Percentiles rank a stretch among this genome's conserved stretches.
Evolutionary conservation across 192 early-diverging fungal genomes (phyloP).

Genomic region (Phycomyces nitens): DNA sequence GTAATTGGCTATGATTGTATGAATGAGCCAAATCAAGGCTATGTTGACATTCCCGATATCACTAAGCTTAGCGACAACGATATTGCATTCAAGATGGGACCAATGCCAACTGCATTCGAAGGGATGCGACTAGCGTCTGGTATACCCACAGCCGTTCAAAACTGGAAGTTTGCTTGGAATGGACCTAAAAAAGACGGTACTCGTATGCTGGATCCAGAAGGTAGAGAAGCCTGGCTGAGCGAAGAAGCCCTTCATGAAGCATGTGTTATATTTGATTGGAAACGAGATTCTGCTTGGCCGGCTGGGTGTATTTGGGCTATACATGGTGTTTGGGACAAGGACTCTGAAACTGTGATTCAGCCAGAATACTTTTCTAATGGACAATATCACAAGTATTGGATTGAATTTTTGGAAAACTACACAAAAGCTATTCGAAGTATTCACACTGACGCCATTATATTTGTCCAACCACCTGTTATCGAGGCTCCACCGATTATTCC

Average conservation of each 20-base stretch:
- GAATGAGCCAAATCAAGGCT: slow-evolving; percentile 56
- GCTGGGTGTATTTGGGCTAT: slow-evolving; percentile 52
- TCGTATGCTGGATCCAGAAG: slow-evolving; percentile 42
- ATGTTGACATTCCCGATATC: slow-evolving; percentile 41
- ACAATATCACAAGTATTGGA: slow-evolving; percentile 37
- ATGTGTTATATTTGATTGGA: slow-evolving; percentile 40
- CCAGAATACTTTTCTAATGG: slow-evolving; percentile 48
- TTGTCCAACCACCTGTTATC: slow-evolving; percentile 55
- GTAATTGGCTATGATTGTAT: slow-evolving; percentile 56
- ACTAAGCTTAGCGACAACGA: slow-evolving; percentile 38
- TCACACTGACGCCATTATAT: slow-evolving; percentile 48
- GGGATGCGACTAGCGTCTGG: slow-evolving; percentile 50
- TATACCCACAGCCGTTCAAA: slow-evolving; percentile 38
- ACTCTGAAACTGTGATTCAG: slow-evolving; percentile 13
- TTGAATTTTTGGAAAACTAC: slow-evolving; percentile 40
- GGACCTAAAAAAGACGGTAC: slow-evolving; percentile 41
- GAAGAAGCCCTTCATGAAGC: slow-evolving; percentile 34
- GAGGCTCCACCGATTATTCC: slow-evolving; percentile 46
- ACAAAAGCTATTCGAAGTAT: slow-evolving; percentile 38
- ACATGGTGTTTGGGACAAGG: slow-evolving; percentile 51
- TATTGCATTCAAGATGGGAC: slow-evolving; percentile 43
- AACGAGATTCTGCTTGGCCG: slow-evolving; percentile 33
- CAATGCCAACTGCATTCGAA: slow-evolving; percentile 53
- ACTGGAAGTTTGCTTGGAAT: slow-evolving; percentile 47
- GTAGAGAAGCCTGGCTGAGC: slow-evolving; percentile 39